These are phyloP conservation scores for Corymbia citriodora DNA, from an alignment of 441 rosid species.

Conservation along the genomic window DNA sequence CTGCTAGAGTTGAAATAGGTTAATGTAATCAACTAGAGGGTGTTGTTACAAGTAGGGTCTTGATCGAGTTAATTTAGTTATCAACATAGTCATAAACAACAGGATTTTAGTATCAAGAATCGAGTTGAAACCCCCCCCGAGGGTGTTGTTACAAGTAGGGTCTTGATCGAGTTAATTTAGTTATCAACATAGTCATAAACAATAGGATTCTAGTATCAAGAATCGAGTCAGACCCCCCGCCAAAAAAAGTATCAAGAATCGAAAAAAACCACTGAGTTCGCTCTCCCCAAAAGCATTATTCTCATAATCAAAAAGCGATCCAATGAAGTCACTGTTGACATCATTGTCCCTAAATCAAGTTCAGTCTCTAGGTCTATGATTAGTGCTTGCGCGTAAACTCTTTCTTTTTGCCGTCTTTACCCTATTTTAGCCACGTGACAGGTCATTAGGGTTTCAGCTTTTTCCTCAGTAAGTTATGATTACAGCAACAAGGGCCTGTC, in stretches of 20 bases:
- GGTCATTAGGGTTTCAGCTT: not conserved
- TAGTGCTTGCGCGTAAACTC: not conserved
- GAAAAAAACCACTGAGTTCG: not conserved
- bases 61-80: not conserved
- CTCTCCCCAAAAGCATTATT: not conserved
- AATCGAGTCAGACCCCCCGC: too few species aligned
- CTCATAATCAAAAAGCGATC: not conserved
- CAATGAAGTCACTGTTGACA: not conserved
- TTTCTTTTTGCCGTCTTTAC: not conserved
- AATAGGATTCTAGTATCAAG: not conserved
- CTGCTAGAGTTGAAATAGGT: not conserved
- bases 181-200: not conserved
- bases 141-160: not conserved
- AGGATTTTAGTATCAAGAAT: not conserved
- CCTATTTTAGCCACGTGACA: not conserved
- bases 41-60: not conserved
- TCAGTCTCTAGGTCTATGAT: not conserved
- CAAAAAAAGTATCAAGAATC: not conserved
- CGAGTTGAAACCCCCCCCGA: too few species aligned
- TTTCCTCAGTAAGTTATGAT: constrained; percentile 9
- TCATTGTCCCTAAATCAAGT: not conserved
- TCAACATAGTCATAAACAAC: not conserved
- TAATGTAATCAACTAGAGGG: not conserved
- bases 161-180: not conserved
- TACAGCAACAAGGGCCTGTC: constrained; percentile 20